A percentile compares a stretch with the other conserved stretches of the same genome.
These are phyloP conservation scores for Aureobasidium musti DNA, from an alignment of 2,329 filamentous ascomycete species.

Conservation along the genomic window DNA sequence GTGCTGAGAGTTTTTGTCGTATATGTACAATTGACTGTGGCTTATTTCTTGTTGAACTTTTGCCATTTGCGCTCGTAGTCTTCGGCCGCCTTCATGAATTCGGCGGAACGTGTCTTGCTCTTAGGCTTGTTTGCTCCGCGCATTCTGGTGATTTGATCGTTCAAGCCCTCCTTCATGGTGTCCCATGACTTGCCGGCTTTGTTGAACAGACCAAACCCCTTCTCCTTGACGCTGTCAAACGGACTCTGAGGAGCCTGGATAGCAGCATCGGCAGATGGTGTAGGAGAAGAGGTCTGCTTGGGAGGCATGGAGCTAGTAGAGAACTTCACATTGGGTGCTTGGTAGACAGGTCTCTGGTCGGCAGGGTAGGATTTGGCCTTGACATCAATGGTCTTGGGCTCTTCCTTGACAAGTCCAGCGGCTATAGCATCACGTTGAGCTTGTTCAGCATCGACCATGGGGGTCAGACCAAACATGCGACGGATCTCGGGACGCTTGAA, in stretches of 20 bases:
- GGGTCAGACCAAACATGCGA: constrained; percentile 44
- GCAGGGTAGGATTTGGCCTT: constrained; percentile 26
- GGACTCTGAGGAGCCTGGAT: constrained; percentile 9
- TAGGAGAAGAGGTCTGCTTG: not conserved
- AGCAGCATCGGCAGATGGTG: not conserved
- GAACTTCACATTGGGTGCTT: constrained; percentile 28
- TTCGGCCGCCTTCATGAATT: constrained; percentile 30
- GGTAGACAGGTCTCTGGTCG: constrained; percentile 21
- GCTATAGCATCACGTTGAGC: constrained; percentile 20
- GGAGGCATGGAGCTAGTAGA: not conserved
- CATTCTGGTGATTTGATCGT: not conserved
- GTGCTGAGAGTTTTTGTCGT: constrained; percentile 3
- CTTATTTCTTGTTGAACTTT: constrained; percentile 28
- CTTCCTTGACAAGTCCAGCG: constrained; percentile 19
- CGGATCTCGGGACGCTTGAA: constrained; percentile 45
- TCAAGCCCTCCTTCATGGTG: constrained; percentile 4
- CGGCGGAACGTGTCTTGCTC: constrained; percentile 28
- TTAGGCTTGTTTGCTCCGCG: not conserved
- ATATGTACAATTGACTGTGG: constrained; percentile 9
- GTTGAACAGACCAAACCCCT: constrained; percentile 27
- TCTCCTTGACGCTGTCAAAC: constrained; percentile 13
- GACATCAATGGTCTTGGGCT: constrained; percentile 31
- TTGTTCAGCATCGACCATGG: constrained; percentile 33
- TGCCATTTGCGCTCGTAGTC: constrained; percentile 30
- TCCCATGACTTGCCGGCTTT: constrained; percentile 20